phyloP scores from a whole-genome alignment of 345 rosid species.

The Eucalyptus decipiens region DNA sequence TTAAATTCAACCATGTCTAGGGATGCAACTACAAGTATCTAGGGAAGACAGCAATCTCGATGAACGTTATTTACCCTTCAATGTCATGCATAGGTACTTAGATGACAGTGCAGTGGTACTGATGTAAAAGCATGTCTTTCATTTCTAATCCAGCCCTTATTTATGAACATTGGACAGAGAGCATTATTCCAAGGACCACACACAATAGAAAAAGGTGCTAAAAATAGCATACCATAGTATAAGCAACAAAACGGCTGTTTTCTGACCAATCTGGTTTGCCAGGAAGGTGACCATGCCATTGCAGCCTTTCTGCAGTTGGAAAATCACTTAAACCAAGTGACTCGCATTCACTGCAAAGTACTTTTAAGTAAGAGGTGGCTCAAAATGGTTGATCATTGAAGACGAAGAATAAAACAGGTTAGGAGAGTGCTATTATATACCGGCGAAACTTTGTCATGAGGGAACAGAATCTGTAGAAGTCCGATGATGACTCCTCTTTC shows the following conservation, averaged over 20 bases:
- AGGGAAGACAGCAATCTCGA: background rate
- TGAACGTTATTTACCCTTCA: background rate
- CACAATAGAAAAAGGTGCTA: background rate
- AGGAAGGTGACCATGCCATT: constrained; percentile 88
- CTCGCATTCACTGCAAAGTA: constrained; percentile 64
- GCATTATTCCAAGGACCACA: background rate
- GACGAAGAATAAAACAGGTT: background rate
- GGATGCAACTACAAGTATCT: background rate
- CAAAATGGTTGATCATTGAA: background rate
- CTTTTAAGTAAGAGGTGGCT: background rate
- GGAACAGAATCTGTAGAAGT: constrained; percentile 73
- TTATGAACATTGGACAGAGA: background rate
- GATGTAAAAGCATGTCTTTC: background rate
- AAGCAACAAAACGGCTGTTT: constrained; percentile 85
- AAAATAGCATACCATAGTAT: constrained; percentile 47
- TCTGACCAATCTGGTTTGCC: constrained; percentile 84
- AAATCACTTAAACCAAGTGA: constrained; percentile 76
- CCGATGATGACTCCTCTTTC: constrained; percentile 70
- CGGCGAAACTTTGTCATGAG: constrained; percentile 71
- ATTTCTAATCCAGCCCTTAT: background rate
- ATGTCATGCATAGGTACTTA: background rate
- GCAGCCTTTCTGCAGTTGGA: constrained; percentile 84
- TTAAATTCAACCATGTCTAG: background rate
- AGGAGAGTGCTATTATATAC: constrained; percentile 18
- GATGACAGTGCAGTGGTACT: background rate